Evolutionary conservation across 2,329 filamentous ascomycete genomes (phyloP), one percentile per base, ranked within the genome.

Genomic region (Botryotinia narcissicola): DNA sequence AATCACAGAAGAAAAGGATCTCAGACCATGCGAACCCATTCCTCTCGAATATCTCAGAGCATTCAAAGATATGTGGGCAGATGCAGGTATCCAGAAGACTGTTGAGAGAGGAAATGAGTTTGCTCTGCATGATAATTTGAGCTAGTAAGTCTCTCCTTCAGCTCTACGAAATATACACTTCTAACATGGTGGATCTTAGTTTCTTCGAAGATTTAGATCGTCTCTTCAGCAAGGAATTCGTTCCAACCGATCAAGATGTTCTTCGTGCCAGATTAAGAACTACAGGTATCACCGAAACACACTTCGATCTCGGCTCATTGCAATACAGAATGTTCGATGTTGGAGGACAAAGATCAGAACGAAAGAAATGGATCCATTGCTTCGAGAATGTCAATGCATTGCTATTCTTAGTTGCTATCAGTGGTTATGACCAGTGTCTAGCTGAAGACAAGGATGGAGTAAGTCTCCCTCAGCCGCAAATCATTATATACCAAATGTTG

Each of bases 401-500:
- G 71, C 86, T 98, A 59, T 98, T 98, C 84, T 88, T 98, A 77
- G 95, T 97, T 70, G 95, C 95, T 66, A 95, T 98, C 78, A 97
- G 94, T 76, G 95, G 95, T 74, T 98, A 98, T 82, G 95, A 98
- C 81, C 96, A 98, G 83, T 97, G 95, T 80, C 85, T 98, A 67
- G 94, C 98, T 5, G 95, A 98, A 84, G 95, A 98, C 82, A 95
- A 97, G 83, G 96, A 97, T 82, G 95, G 95, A 76, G 94, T 97
- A 87, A 85, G 93, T 86, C 67, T 74, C 67, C 51, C 20, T 62
- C 37, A 9, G 22, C 54, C 32, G 18, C 61, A 35, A 22, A 57
- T 35, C 68, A 63, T 59, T 57, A 29, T n/a, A 37, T 25, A 32
- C 42, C 29, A 66, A 29, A 32, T 29, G 9, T 73, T 48, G 37